Conservation (phyloP, 2,329 filamentous ascomycete species). For the Xylaria sp. region DNA sequence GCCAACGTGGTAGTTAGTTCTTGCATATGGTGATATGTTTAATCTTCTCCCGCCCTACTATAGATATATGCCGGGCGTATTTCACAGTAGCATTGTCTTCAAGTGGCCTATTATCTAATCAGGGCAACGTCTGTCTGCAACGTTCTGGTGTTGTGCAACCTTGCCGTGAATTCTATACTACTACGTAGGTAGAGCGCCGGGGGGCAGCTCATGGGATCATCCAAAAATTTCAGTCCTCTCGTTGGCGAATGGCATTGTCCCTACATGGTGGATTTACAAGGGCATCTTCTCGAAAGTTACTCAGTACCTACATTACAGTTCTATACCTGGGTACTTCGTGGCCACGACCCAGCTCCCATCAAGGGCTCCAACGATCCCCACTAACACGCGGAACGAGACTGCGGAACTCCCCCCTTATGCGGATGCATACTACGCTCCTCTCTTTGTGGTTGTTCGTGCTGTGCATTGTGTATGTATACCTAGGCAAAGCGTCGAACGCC, state of each 20-base stretch:
- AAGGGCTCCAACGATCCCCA: constrained; percentile 18
- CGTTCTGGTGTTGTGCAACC: constrained; percentile 34
- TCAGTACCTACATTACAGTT: not conserved
- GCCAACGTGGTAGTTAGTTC: constrained; percentile 3
- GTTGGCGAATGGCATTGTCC: constrained; percentile 26
- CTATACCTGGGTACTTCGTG: not conserved
- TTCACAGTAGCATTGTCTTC: constrained; percentile 6
- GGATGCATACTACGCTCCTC: not conserved
- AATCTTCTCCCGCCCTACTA: not conserved
- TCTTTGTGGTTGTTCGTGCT: no score
- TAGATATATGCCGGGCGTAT: constrained; percentile 16
- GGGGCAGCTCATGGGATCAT: constrained; percentile 36
- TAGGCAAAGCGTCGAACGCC: not conserved
- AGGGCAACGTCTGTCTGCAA: constrained; percentile 25
- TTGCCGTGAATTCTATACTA: constrained; percentile 19
- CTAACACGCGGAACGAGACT: constrained; percentile 5
- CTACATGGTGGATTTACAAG: constrained; percentile 17
- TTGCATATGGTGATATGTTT: not conserved
- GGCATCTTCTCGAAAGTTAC: constrained; percentile 27
- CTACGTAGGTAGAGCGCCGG: constrained; percentile 16
- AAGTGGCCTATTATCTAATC: constrained; percentile 34
- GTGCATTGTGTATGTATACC: constrained; percentile 4
- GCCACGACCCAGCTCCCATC: constrained; percentile 5
- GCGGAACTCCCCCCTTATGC: constrained; percentile 6
- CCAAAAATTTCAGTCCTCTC: constrained; percentile 33